Evolutionary conservation across 192 early-diverging fungal genomes (phyloP).

Genomic region (Entomortierella lignicola): DNA sequence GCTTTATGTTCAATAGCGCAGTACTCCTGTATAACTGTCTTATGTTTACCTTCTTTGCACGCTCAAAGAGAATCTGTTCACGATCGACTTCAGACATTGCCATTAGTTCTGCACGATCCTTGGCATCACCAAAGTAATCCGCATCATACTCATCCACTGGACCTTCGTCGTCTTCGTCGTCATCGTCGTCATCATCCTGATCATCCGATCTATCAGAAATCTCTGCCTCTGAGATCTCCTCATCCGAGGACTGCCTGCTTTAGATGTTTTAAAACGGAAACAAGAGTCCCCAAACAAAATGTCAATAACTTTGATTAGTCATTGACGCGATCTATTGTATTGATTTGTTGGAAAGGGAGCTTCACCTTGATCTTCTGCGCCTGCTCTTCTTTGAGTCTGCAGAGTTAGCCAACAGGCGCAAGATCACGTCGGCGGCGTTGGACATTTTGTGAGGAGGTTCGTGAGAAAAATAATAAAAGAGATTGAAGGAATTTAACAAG

Average conservation of each 20-base stretch:
- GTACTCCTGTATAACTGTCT: too few relatives aligned
- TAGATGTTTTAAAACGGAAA: not conserved
- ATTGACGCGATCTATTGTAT: not conserved
- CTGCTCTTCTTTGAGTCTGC: slow-evolving; percentile 43
- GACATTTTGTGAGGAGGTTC: slow-evolving; percentile 19
- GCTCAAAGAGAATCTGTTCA: slow-evolving; percentile 80
- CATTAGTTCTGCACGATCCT: slow-evolving; percentile 68
- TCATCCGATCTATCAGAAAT: slow-evolving; percentile 54
- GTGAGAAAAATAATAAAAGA: not conserved
- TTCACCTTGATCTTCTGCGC: slow-evolving; percentile 51
- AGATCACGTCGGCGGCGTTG: slow-evolving; percentile 46
- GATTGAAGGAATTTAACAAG: not conserved
- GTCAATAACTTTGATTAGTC: too few relatives aligned
- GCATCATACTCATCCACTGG: slow-evolving; percentile 77
- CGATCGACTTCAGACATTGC: slow-evolving; percentile 79
- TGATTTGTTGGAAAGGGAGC: not conserved
- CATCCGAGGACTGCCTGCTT: slow-evolving; percentile 45
- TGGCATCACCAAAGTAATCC: slow-evolving; percentile 78
- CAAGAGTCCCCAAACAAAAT: too few relatives aligned
- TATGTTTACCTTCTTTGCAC: slow-evolving; percentile 68
- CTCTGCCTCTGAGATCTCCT: slow-evolving; percentile 55
- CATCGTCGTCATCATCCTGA: slow-evolving; percentile 51
- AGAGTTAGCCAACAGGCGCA: slow-evolving; percentile 48
- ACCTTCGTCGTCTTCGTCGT: slow-evolving; percentile 66
- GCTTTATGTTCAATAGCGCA: too few relatives aligned